These are phyloP conservation scores for Cronartium quercuum DNA, from an alignment of 1,284 basidiomycete genomes.

Conservation along the genomic window DNA sequence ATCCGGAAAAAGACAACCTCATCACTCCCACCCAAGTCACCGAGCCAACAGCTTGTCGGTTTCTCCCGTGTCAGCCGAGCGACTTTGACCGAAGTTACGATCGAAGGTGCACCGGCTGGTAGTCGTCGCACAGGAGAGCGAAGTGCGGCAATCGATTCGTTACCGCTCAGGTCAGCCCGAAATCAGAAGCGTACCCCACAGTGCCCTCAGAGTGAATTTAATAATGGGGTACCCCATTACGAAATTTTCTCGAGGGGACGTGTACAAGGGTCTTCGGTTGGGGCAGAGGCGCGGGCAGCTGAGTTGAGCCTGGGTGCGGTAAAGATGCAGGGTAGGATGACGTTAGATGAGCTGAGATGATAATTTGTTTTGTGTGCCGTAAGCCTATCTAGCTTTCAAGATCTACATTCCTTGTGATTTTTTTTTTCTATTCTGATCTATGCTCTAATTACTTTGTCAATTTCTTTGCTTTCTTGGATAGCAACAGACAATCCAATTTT, in stretches of 20 bases:
- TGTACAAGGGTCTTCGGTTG: background rate
- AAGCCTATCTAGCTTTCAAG: too few relatives aligned
- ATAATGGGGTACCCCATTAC: too few relatives aligned
- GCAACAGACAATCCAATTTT: too few relatives aligned
- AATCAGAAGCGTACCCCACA: too few relatives aligned
- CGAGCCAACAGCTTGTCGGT: constrained; percentile 7
- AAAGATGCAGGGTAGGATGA: constrained; percentile 36
- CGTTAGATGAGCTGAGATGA: constrained; percentile 19
- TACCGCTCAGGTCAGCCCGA: background rate
- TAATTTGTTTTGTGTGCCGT: background rate
- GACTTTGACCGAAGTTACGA: constrained; percentile 19
- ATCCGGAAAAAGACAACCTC: background rate
- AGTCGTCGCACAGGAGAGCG: background rate
- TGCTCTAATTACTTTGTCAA: too few relatives aligned
- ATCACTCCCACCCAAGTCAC: background rate
- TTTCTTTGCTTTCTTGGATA: too few relatives aligned
- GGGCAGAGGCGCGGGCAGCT: background rate
- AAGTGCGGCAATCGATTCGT: background rate
- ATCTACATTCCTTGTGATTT: too few relatives aligned
- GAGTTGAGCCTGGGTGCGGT: constrained; percentile 30
- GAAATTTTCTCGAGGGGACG: too few relatives aligned
- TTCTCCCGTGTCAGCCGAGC: constrained; percentile 15
- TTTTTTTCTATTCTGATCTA: too few relatives aligned
- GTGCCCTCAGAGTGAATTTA: too few relatives aligned
- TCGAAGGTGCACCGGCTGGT: background rate